Evolutionary conservation across 2,329 filamentous ascomycete species (phyloP).

Genomic region (Aurifilum marmelostoma): DNA sequence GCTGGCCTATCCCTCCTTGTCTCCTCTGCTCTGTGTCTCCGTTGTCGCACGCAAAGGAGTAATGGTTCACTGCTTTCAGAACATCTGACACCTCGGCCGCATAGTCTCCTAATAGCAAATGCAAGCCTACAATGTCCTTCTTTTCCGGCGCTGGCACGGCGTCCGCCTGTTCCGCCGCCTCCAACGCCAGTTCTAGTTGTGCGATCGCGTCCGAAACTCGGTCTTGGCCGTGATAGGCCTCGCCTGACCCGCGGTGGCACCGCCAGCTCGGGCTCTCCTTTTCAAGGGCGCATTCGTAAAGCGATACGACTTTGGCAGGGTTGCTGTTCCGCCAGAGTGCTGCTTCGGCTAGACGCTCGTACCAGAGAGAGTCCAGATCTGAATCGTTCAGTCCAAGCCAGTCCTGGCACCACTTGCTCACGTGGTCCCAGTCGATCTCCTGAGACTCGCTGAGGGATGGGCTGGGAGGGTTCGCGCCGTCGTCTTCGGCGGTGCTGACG

Average conservation of each 20-base stretch:
- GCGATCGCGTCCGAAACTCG: not conserved
- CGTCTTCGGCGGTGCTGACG: not conserved
- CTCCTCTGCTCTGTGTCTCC: not conserved
- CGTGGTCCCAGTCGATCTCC: conserved; percentile 26
- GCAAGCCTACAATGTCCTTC: conserved; percentile 28
- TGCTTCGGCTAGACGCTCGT: conserved; percentile 32
- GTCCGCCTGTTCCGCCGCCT: conserved; percentile 18
- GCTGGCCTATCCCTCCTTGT: not conserved
- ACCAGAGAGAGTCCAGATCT: conserved; percentile 33
- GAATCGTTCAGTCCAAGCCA: conserved; percentile 21
- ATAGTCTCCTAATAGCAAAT: conserved; percentile 29
- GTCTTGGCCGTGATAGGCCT: conserved; percentile 6
- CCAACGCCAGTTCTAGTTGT: conserved; percentile 22
- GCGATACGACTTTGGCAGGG: conserved; percentile 10
- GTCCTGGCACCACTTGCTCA: conserved; percentile 30
- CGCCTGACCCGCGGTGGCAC: not conserved
- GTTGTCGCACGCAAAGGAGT: not conserved
- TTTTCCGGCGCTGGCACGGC: conserved; percentile 27
- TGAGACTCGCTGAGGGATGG: not conserved
- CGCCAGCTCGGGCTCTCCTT: conserved; percentile 24
- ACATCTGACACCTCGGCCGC: conserved; percentile 13
- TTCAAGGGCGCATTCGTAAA: conserved; percentile 30
- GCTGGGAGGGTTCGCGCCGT: conserved; percentile 3
- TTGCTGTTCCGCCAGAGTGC: conserved; percentile 1
- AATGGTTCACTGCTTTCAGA: not conserved